Conservation (phyloP, 352 stramenopile species). For the Phytophthora idaei region DNA sequence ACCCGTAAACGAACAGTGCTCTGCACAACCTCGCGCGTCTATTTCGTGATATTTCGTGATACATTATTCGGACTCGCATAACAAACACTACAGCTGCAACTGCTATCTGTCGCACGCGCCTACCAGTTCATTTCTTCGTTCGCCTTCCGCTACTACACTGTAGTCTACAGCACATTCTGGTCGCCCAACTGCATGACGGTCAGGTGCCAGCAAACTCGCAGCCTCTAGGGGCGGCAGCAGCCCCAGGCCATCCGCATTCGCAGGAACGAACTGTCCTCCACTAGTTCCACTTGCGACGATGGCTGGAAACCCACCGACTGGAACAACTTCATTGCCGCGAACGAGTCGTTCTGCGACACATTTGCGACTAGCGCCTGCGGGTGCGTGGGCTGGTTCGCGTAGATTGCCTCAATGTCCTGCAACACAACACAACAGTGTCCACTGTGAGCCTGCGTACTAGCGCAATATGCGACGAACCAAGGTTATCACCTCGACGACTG, state of each 20-base stretch:
- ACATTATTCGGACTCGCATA: conserved; percentile 15
- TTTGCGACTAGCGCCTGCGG: conserved; percentile 47
- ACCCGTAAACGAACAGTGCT: background rate
- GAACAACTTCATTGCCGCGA: conserved; percentile 55
- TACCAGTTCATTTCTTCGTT: background rate
- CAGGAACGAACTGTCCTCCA: conserved; percentile 36
- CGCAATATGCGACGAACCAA: conserved; percentile 1
- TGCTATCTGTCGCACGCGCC: background rate
- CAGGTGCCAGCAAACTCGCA: background rate
- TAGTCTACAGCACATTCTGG: background rate
- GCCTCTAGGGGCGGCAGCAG: conserved; percentile 11
- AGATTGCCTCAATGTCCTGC: conserved; percentile 58
- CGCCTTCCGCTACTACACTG: background rate
- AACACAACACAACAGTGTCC: conserved; percentile 18
- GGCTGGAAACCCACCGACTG: conserved; percentile 58
- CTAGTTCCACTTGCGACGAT: conserved; percentile 34
- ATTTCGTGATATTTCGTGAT: background rate
- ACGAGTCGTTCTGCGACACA: conserved; percentile 48
- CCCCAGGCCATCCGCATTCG: conserved; percentile 37
- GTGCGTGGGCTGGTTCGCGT: conserved; percentile 34
- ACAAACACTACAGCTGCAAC: conserved; percentile 9
- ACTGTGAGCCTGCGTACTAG: conserved; percentile 2
- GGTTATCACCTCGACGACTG: conserved; percentile 52
- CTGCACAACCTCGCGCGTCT: background rate
- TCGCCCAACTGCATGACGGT: background rate